Conservation (phyloP, 176 grass and related monocot genomes). For the Saccharum spontaneum region DNA sequence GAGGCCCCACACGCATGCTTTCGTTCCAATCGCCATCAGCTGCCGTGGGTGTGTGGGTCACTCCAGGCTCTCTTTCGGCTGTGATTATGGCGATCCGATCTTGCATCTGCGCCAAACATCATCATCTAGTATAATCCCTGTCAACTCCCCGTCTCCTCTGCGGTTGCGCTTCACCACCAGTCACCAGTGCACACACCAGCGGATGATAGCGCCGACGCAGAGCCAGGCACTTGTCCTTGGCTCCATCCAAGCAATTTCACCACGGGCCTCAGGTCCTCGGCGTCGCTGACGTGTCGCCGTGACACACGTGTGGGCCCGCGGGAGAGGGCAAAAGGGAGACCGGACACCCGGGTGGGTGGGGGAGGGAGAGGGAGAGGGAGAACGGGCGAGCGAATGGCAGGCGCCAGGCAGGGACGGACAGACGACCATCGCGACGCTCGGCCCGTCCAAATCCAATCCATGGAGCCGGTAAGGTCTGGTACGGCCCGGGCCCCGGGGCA, state of each 20-base stretch:
- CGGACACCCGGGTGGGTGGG: no score
- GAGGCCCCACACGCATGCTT: neutral
- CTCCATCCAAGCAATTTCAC: neutral
- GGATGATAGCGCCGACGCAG: neutral
- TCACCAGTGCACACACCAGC: no score
- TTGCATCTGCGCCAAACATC: neutral
- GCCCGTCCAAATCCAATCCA: slow-evolving; percentile 10
- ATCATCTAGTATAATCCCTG: neutral
- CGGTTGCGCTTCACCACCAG: neutral
- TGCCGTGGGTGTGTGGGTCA: neutral
- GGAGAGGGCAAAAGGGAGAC: no score
- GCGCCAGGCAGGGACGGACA: neutral
- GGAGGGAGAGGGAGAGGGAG: no score
- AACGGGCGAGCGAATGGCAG: neutral
- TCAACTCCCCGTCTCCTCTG: neutral
- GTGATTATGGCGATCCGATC: neutral
- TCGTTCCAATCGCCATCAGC: neutral
- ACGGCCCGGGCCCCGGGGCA: neutral
- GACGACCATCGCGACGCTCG: slow-evolving; percentile 7
- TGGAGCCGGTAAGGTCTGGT: neutral
- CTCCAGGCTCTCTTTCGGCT: slow-evolving; percentile 26
- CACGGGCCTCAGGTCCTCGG: neutral
- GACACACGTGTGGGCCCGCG: neutral
- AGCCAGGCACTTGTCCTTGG: neutral
- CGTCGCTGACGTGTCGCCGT: neutral